phyloP scores from a whole-genome alignment of 2,329 filamentous ascomycete genomes.

The Neonectria coccinea region DNA sequence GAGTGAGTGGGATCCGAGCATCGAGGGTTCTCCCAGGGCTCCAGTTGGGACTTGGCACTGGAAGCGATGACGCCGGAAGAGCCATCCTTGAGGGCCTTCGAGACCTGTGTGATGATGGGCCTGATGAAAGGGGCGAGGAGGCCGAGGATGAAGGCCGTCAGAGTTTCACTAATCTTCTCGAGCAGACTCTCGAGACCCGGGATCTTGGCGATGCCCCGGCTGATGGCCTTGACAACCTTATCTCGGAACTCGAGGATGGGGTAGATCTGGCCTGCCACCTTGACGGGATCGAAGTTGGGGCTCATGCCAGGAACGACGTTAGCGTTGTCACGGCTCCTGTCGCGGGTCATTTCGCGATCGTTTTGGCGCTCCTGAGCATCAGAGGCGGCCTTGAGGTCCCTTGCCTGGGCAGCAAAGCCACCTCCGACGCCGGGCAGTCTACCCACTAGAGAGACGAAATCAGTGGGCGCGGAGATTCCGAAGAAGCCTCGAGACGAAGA shows the following conservation, averaged over 20 bases:
- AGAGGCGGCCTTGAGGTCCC: slow-evolving; percentile 69
- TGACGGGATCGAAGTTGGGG: slow-evolving; percentile 80
- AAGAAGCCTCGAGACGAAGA: slow-evolving; percentile 57
- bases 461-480: slow-evolving; percentile 55
- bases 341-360: slow-evolving; percentile 48
- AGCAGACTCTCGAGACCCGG: slow-evolving; percentile 91
- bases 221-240: slow-evolving; percentile 90
- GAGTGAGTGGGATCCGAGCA: slow-evolving; percentile 86
- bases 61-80: slow-evolving; percentile 77
- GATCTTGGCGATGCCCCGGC: slow-evolving; percentile 87
- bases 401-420: slow-evolving; percentile 75
- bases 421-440: slow-evolving; percentile 79
- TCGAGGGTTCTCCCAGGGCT: slow-evolving; percentile 81
- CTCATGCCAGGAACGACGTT: slow-evolving; percentile 81
- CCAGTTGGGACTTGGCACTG: slow-evolving; percentile 79
- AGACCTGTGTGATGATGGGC: slow-evolving; percentile 89
- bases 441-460: slow-evolving; percentile 78
- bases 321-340: slow-evolving; percentile 57
- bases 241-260: slow-evolving; percentile 95
- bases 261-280: slow-evolving; percentile 85
- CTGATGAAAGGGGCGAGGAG: slow-evolving; percentile 91
- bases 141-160: slow-evolving; percentile 92
- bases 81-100: slow-evolving; percentile 85
- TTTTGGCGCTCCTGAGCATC: slow-evolving; percentile 74
- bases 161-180: slow-evolving; percentile 91